phyloP scores from a whole-genome alignment of 192 early-diverging fungal species.

The Gonapodya prolifera region DNA sequence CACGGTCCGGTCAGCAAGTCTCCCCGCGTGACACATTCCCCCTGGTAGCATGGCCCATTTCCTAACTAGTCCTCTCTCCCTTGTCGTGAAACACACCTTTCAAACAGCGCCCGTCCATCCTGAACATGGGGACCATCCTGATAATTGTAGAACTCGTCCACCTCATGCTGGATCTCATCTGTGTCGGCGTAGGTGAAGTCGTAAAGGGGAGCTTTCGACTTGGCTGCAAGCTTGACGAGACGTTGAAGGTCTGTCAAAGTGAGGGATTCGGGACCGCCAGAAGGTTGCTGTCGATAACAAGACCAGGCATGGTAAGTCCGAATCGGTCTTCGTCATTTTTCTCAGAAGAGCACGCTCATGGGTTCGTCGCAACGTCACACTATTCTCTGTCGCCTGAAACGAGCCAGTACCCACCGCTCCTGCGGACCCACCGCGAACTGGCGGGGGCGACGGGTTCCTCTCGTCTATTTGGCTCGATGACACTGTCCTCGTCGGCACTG shows the following conservation, averaged over 20 bases:
- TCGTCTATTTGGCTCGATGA: neutral
- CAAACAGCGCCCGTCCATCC: conserved; percentile 25
- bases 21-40: too few species aligned
- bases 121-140: conserved; percentile 27
- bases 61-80: conserved; percentile 9
- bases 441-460: neutral
- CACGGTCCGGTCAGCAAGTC: too few species aligned
- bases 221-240: neutral
- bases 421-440: neutral
- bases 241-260: neutral
- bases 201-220: conserved; percentile 6
- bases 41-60: conserved; percentile 27
- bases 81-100: conserved; percentile 23
- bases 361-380: too few species aligned
- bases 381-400: too few species aligned
- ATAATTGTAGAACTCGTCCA: conserved; percentile 46
- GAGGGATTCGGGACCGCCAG: neutral
- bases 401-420: neutral
- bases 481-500: neutral
- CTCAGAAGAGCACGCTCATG: too few species aligned
- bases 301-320: too few species aligned
- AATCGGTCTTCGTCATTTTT: too few species aligned
- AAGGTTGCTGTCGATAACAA: too few species aligned
- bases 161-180: conserved; percentile 32
- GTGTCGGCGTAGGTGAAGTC: conserved; percentile 35